These are phyloP conservation scores for Xylaria acuta DNA, from an alignment of 495 filamentous ascomycete species.

Conservation along the genomic window DNA sequence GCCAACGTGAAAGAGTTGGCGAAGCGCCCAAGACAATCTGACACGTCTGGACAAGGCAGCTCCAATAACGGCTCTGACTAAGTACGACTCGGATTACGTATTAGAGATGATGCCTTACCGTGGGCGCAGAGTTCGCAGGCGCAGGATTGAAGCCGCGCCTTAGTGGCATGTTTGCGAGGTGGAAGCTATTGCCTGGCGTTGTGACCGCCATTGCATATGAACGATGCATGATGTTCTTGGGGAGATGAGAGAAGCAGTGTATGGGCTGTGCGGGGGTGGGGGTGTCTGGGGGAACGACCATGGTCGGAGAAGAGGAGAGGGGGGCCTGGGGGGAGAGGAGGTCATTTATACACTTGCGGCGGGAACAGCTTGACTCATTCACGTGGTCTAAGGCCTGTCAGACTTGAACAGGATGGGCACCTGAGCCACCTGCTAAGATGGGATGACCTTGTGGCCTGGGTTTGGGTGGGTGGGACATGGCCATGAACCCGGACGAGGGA, in stretches of 20 bases:
- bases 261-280: too few relatives aligned
- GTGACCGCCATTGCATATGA: too few relatives aligned
- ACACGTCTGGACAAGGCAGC: neutral
- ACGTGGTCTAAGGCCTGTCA: neutral
- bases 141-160: too few relatives aligned
- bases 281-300: neutral
- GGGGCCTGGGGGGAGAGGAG: slow-evolving; percentile 22
- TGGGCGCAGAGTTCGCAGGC: neutral
- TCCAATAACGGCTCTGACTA: neutral
- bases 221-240: too few relatives aligned
- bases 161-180: too few relatives aligned
- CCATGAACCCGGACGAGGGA: neutral
- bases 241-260: too few relatives aligned
- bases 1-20: neutral
- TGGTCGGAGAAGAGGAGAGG: slow-evolving; percentile 1
- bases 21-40: neutral
- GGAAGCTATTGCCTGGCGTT: too few relatives aligned
- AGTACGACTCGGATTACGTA: neutral
- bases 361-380: neutral
- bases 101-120: neutral
- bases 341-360: neutral
- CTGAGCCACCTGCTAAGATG: neutral
- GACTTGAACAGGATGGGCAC: neutral
- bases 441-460: neutral
- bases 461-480: neutral